phyloP scores from a whole-genome alignment of 2,329 filamentous ascomycete species.

The Trichoderma koningii region DNA sequence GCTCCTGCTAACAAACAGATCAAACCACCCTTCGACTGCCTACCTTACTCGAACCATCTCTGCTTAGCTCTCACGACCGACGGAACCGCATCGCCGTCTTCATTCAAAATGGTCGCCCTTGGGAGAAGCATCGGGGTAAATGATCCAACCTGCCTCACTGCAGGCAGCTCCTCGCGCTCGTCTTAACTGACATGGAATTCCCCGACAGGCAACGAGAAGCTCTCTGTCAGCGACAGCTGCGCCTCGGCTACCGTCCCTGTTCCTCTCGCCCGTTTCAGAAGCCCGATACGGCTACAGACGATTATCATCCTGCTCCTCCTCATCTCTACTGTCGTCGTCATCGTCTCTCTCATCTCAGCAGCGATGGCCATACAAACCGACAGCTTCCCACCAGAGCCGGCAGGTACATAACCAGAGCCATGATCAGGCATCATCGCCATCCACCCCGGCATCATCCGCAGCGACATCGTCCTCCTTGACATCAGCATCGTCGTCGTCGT shows the following conservation, averaged over 20 bases:
- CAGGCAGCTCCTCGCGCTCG: neutral
- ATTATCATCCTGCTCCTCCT: neutral
- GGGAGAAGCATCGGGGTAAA: constrained; percentile 21
- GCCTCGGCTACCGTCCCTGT: constrained; percentile 27
- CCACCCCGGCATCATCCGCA: constrained; percentile 2
- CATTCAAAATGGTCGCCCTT: constrained; percentile 15
- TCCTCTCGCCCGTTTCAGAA: constrained; percentile 13
- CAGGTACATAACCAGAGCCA: neutral
- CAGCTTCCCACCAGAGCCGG: constrained; percentile 13
- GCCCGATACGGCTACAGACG: constrained; percentile 13
- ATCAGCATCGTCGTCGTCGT: neutral
- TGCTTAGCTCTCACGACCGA: neutral
- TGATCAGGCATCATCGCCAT: neutral
- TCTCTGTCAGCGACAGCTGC: constrained; percentile 31
- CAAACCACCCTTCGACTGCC: neutral
- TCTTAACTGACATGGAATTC: neutral
- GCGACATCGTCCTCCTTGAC: neutral
- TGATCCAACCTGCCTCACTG: neutral
- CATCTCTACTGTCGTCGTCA: neutral
- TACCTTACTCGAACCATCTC: neutral
- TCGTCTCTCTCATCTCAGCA: neutral
- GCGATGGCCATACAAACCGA: constrained; percentile 33
- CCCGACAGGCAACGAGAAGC: constrained; percentile 29
- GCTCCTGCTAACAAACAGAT: neutral
- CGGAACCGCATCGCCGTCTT: neutral